Evolutionary conservation across 148 eudicot species (phyloP).

Genomic region (Rheum nobile): DNA sequence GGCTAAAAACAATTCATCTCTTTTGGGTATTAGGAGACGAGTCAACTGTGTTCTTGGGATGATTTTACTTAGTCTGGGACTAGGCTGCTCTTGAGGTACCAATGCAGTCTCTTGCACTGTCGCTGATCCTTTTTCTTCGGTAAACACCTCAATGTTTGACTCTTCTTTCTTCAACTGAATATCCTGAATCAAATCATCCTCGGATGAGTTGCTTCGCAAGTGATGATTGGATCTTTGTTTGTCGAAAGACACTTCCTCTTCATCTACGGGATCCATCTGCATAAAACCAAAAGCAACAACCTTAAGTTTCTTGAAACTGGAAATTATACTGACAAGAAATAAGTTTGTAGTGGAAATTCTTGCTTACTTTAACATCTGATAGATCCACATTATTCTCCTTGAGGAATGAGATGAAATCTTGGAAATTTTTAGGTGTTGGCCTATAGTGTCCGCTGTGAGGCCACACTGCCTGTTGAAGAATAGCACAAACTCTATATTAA

Average conservation of each 20-base stretch:
- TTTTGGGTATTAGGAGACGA: conserved; percentile 43
- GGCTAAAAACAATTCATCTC: conserved; percentile 30
- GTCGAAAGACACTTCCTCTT: conserved; percentile 35
- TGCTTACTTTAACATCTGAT: conserved; percentile 60
- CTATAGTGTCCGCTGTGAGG: conserved; percentile 98
- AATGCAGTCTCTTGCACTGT: conserved; percentile 15
- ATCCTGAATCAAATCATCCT: conserved; percentile 43
- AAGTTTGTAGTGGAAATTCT: not conserved
- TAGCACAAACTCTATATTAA: not conserved
- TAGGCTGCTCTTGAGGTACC: conserved; percentile 5
- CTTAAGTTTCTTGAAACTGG: not conserved
- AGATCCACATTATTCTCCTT: conserved; percentile 65
- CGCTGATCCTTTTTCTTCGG: conserved; percentile 11
- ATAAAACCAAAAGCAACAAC: not conserved
- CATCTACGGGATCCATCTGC: conserved; percentile 80
- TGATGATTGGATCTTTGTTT: conserved; percentile 34
- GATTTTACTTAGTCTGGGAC: conserved; percentile 13
- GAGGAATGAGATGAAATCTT: conserved; percentile 70
- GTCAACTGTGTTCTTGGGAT: conserved; percentile 23
- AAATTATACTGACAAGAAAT: not conserved
- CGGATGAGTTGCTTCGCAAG: conserved; percentile 57
- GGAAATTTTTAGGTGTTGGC: conserved; percentile 85
- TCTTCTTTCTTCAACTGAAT: conserved; percentile 15
- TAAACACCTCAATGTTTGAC: conserved; percentile 10
- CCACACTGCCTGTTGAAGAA: conserved; percentile 62